Evolutionary conservation across 768 basidiomycete genomes (phyloP).

Genomic region (Tricholoma bakamatsutake): DNA sequence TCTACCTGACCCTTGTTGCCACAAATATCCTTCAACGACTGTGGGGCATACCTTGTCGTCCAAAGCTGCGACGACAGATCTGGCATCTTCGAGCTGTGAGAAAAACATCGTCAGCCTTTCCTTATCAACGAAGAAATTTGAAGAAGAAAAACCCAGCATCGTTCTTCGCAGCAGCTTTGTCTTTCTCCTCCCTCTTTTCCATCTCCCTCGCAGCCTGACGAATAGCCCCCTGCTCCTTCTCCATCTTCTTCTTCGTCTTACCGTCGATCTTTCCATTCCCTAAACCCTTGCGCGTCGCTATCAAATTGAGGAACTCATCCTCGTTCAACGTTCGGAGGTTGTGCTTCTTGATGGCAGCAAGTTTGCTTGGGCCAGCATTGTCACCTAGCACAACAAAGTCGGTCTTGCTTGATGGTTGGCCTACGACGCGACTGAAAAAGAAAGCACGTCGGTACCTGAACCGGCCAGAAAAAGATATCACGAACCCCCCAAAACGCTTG

Average conservation of each 20-base stretch:
- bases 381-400: constrained; percentile 85
- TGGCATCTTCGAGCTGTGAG: constrained; percentile 23
- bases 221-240: constrained; percentile 77
- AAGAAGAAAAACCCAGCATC: constrained; percentile 11
- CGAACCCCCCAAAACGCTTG: constrained; percentile 90
- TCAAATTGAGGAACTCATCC: constrained; percentile 82
- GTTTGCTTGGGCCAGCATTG: constrained; percentile 83
- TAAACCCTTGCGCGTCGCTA: constrained; percentile 61
- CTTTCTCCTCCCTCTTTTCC: constrained; percentile 63
- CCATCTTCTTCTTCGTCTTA: constrained; percentile 74
- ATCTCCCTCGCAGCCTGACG: constrained; percentile 70
- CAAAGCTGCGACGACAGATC: constrained; percentile 71
- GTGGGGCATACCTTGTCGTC: constrained; percentile 94
- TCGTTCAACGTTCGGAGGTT: constrained; percentile 72
- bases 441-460: too few species aligned
- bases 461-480: constrained; percentile 11
- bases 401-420: constrained; percentile 86
- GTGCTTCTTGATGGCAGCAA: constrained; percentile 83
- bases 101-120: neutral
- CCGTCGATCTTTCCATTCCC: constrained; percentile 55
- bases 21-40: constrained; percentile 82
- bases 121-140: neutral
- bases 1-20: constrained; percentile 93
- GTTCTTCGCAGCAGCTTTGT: constrained; percentile 24
- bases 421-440: constrained; percentile 66